Base-by-base conservation (phyloP, 2,329 filamentous ascomycete genomes). In the Aspergillus sp. region DNA sequence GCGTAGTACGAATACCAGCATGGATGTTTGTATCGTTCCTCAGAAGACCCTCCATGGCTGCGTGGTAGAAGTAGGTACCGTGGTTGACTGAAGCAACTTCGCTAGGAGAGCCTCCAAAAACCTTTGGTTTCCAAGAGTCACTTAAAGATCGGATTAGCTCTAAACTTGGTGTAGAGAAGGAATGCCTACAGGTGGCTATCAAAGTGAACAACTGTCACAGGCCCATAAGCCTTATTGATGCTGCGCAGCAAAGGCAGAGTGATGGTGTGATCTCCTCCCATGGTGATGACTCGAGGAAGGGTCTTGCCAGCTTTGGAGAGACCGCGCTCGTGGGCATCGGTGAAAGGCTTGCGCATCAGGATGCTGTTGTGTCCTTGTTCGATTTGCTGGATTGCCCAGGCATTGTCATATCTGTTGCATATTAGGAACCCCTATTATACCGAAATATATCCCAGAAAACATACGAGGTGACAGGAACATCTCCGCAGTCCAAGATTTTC, bases 11-110 rank as follows among this genome's bases (percentile, higher is more conserved):
- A 64, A 94, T 93, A 33, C 88, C 88, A 11, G 87, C 88, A 63
- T 94, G 88, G 66, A 94, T 90, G 68, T 90, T 91, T 53, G 81
- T 85, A 71, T 93, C 86, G 60, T 93, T 94, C 49, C 76, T 76
- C 13, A 94, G 73, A 11, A 93, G 73, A 3, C 88, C 88, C 62
- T 93, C 87, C 67, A 83, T 79, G 1, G 84, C 70, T 0, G 88
- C 88, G 62, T 91, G 86, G 69, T 85, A 93, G 70, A 94, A 94
- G 72, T 93, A 93, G 1, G 88, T 93, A 34, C 88, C 88, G 69
- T 93, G 87, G 69, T 93, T 94, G 70, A 94, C 83, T 51, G 77
- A 77, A 13, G 88, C 88, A 33, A 83, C 79, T 48, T 90, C 78
- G 27, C 81, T 86, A 0, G 88, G 88, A 0, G 86, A 83, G 28